These are phyloP conservation scores for Myxozyma melibiosi DNA, from an alignment of 805 yeast genomes.

Conservation along the genomic window DNA sequence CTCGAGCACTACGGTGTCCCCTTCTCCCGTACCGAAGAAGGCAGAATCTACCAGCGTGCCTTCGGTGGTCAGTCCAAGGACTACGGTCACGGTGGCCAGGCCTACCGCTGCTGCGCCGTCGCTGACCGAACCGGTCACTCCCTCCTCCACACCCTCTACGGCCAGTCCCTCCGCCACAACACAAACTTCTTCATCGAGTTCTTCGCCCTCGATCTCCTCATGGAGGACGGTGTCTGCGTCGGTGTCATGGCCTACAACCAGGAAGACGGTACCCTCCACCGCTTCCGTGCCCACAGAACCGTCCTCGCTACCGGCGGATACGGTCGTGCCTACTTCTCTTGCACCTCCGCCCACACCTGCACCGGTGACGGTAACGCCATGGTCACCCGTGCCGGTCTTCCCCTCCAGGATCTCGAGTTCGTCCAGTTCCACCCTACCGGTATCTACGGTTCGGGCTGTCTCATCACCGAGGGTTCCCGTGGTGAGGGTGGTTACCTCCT, in stretches of 20 bases:
- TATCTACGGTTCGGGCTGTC: slow-evolving; percentile 98
- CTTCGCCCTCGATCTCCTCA: slow-evolving; percentile 91
- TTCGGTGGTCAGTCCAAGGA: slow-evolving; percentile 97
- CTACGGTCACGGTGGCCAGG: slow-evolving; percentile 98
- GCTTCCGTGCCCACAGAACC: slow-evolving; percentile 96
- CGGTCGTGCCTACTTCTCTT: slow-evolving; percentile 97
- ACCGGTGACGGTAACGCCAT: slow-evolving; percentile 99
- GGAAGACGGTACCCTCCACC: slow-evolving; percentile 97
- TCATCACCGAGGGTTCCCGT: slow-evolving; percentile 99
- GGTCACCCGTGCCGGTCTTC: slow-evolving; percentile 98
- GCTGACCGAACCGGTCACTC: slow-evolving; percentile 99
- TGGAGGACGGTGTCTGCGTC: slow-evolving; percentile 93
- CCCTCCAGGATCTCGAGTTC: slow-evolving; percentile 95
- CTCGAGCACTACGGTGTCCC: slow-evolving; percentile 98
- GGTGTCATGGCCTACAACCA: slow-evolving; percentile 98
- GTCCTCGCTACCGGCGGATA: slow-evolving; percentile 98
- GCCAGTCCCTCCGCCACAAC: slow-evolving; percentile 94
- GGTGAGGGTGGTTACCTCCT: slow-evolving; percentile 99
- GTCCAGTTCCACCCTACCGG: slow-evolving; percentile 99
- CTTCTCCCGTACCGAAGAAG: slow-evolving; percentile 94
- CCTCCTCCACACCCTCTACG: slow-evolving; percentile 89
- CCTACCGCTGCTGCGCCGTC: slow-evolving; percentile 98
- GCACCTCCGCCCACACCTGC: slow-evolving; percentile 99
- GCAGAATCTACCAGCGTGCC: slow-evolving; percentile 97
- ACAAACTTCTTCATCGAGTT: slow-evolving; percentile 97